A percentile compares a stretch with the other conserved stretches of the same genome.
Conservation (phyloP, 169 alveolate genomes). For the Ichthyophthirius multifiliis region DNA sequence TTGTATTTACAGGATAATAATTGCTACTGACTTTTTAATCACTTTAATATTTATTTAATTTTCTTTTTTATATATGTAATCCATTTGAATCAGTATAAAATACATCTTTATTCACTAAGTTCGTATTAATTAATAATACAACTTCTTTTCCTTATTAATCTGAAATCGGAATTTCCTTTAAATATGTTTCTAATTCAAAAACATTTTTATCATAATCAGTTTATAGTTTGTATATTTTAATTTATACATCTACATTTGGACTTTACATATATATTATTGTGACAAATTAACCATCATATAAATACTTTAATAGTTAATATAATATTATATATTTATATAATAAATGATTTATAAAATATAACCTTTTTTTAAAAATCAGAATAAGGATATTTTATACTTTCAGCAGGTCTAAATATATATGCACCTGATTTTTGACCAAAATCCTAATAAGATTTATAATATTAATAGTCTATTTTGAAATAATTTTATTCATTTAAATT, state of each 20-base stretch:
- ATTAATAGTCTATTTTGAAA: not conserved
- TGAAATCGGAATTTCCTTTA: conserved; percentile 2
- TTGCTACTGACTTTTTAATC: conserved; percentile 45
- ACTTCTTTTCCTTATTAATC: conserved; percentile 55
- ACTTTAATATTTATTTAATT: not conserved
- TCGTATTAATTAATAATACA: conserved; percentile 23
- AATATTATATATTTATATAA: not conserved
- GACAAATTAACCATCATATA: not conserved
- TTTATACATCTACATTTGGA: not conserved
- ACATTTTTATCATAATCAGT: not conserved
- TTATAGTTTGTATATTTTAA: not conserved
- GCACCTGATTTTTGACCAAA: conserved; percentile 54
- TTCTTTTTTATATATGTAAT: conserved; percentile 52
- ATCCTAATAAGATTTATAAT: not conserved
- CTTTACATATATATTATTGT: not conserved
- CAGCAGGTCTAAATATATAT: conserved; percentile 67
- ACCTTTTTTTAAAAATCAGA: not conserved
- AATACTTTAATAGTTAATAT: not conserved
- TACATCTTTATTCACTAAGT: conserved; percentile 21
- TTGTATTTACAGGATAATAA: conserved; percentile 61
- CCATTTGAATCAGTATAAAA: conserved; percentile 76
- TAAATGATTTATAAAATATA: not conserved
- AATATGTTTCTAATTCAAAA: conserved; percentile 9
- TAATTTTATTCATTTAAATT: no score
- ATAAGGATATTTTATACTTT: not conserved